phyloP scores from a whole-genome alignment of 169 alveolate genomes.

The Cyclospora cayetanensis region DNA sequence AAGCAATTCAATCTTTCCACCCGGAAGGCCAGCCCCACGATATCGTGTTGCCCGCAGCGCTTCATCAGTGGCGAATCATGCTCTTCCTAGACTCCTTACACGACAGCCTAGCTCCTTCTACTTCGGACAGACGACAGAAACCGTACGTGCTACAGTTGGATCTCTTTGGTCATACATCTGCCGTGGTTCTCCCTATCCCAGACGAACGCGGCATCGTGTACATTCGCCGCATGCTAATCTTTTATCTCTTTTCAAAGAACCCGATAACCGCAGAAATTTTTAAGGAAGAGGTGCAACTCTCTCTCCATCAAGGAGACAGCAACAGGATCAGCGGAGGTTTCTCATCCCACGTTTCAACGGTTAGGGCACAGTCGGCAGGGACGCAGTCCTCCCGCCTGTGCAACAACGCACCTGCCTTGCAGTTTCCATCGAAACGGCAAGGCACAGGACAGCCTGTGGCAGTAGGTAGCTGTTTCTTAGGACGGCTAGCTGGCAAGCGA shows the following conservation, averaged over 20 bases:
- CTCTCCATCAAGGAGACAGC: not conserved
- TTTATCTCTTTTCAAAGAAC: constrained; percentile 53
- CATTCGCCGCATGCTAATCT: constrained; percentile 63
- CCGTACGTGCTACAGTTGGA: constrained; percentile 10
- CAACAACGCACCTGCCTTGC: no score
- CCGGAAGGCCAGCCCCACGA: constrained; percentile 42
- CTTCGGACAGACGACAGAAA: not conserved
- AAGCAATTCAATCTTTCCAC: constrained; percentile 66
- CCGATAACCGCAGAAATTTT: constrained; percentile 32
- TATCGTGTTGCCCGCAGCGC: constrained; percentile 57
- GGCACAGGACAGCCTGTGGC: constrained; percentile 38
- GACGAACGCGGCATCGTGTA: constrained; percentile 60
- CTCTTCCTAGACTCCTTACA: constrained; percentile 70
- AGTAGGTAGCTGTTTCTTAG: constrained; percentile 69
- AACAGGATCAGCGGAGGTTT: not conserved
- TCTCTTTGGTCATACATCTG: constrained; percentile 52
- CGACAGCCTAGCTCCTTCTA: constrained; percentile 38
- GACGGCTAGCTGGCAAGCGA: constrained; percentile 56
- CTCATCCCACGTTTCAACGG: not conserved
- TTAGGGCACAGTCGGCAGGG: constrained; percentile 35
- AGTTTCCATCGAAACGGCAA: not conserved
- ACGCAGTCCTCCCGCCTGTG: not conserved
- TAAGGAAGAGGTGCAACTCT: constrained; percentile 50
- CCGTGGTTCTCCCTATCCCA: constrained; percentile 41
- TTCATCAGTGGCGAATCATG: constrained; percentile 75